phyloP scores from a whole-genome alignment of 2,329 filamentous ascomycete species.

The Hymenoscyphus repandus region DNA sequence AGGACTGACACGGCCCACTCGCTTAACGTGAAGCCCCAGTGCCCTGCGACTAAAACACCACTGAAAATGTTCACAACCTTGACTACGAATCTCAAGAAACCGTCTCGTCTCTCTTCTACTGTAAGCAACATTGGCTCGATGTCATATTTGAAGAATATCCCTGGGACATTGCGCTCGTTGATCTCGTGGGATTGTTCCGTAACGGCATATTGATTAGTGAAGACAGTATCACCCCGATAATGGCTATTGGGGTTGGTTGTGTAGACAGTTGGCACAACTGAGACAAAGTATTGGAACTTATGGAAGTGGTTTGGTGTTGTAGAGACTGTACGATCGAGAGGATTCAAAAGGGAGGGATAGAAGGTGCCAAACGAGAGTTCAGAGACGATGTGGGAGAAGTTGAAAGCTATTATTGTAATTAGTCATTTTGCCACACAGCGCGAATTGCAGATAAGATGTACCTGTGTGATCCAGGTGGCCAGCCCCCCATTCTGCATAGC shows the following conservation, averaged over 20 bases:
- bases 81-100: constrained; percentile 69
- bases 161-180: constrained; percentile 68
- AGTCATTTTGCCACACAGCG: constrained; percentile 19
- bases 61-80: constrained; percentile 86
- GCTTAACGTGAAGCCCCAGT: constrained; percentile 83
- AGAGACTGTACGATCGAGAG: constrained; percentile 86
- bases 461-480: constrained; percentile 73
- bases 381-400: constrained; percentile 95
- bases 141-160: constrained; percentile 97
- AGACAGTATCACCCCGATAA: constrained; percentile 53
- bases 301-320: constrained; percentile 73
- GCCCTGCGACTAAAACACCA: constrained; percentile 86
- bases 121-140: constrained; percentile 91
- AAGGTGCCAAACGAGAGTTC: constrained; percentile 97
- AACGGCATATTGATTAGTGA: constrained; percentile 97
- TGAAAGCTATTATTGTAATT: constrained; percentile 63
- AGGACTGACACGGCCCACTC: constrained; percentile 64
- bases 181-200: constrained; percentile 77
- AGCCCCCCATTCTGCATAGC: constrained; percentile 75
- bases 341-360: constrained; percentile 89
- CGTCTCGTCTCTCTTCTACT: constrained; percentile 74
- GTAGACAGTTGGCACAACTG: constrained; percentile 91
- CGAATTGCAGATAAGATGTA: constrained; percentile 40
- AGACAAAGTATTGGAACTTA: constrained; percentile 98
- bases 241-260: constrained; percentile 47